Percentiles rank a stretch among this genome's conserved stretches.
Conservation (phyloP, 106 monocot species). For the Hemerocallis citrina region DNA sequence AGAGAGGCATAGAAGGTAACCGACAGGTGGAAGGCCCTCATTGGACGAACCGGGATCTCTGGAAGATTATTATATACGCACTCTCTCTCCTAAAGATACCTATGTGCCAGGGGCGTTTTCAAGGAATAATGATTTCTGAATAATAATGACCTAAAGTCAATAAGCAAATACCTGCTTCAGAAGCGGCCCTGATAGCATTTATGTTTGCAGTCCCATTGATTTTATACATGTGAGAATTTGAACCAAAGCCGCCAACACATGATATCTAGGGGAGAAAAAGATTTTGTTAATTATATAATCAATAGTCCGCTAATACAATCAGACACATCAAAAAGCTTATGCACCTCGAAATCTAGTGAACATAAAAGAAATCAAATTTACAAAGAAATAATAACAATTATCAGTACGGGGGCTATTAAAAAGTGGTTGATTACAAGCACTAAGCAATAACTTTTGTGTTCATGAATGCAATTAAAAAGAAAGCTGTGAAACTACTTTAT, state of each 20-base stretch:
- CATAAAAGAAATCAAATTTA: background rate
- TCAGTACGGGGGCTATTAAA: background rate
- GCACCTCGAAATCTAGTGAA: background rate
- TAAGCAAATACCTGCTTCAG: constrained; percentile 62
- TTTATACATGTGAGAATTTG: constrained; percentile 92
- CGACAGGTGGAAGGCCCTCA: too few species aligned
- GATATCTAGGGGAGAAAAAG: too few species aligned
- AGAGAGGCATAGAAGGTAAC: too few species aligned
- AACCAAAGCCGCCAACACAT: constrained; percentile 99
- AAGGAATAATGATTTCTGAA: background rate
- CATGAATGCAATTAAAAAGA: background rate
- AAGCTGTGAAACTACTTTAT: background rate
- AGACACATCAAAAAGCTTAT: too few species aligned
- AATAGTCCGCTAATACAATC: too few species aligned
- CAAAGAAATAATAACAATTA: background rate
- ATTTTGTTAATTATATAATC: too few species aligned
- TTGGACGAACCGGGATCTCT: too few species aligned
- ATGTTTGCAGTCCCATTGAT: constrained; percentile 99
- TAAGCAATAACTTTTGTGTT: background rate
- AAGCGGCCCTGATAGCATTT: constrained; percentile 87
- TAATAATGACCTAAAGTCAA: constrained; percentile 1
- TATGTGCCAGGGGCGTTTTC: too few species aligned
- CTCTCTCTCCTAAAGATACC: too few species aligned
- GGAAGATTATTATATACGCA: too few species aligned
- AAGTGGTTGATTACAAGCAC: background rate